phyloP scores from a whole-genome alignment of 2,329 filamentous ascomycete genomes.

The Tympanopsis confertula region DNA sequence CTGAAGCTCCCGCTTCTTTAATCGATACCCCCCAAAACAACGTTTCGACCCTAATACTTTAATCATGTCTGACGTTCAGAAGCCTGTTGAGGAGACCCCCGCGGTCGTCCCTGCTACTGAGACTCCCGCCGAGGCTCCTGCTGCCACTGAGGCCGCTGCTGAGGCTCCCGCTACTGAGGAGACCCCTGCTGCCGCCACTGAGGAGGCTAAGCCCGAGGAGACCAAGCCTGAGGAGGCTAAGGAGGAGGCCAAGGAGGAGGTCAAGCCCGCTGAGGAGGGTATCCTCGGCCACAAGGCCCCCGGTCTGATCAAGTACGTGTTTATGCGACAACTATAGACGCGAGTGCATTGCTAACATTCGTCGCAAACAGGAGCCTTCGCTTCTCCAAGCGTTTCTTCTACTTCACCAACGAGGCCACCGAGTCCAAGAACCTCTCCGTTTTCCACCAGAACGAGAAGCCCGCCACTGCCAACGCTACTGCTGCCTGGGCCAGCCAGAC shows the following conservation, averaged over 20 bases:
- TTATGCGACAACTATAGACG: background rate
- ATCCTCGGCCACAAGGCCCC: conserved; percentile 81
- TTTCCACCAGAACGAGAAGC: conserved; percentile 85
- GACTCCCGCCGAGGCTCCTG: conserved; percentile 33
- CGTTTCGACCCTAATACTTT: conserved; percentile 6
- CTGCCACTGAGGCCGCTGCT: conserved; percentile 23
- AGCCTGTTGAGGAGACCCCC: conserved; percentile 45
- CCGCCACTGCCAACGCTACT: conserved; percentile 63
- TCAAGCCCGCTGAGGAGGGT: conserved; percentile 70
- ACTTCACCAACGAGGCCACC: conserved; percentile 64
- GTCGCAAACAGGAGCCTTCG: conserved; percentile 58
- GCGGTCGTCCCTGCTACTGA: conserved; percentile 10
- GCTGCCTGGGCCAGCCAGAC: conserved; percentile 86
- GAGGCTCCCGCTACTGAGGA: conserved; percentile 18
- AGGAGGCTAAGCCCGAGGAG: conserved; percentile 28
- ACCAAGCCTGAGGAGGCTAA: conserved; percentile 20
- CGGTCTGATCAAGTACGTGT: conserved; percentile 73
- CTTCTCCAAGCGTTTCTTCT: conserved; percentile 89
- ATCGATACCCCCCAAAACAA: conserved; percentile 5
- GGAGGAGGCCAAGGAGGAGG: conserved; percentile 34
- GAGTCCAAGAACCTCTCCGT: conserved; percentile 61
- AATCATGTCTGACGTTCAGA: conserved; percentile 62
- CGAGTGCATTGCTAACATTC: conserved; percentile 12
- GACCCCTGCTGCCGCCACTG: conserved; percentile 23
- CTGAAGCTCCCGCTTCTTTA: conserved; percentile 11